These are phyloP conservation scores for Hypoxylon lenormandii DNA, from an alignment of 495 filamentous ascomycete genomes.

Conservation along the genomic window DNA sequence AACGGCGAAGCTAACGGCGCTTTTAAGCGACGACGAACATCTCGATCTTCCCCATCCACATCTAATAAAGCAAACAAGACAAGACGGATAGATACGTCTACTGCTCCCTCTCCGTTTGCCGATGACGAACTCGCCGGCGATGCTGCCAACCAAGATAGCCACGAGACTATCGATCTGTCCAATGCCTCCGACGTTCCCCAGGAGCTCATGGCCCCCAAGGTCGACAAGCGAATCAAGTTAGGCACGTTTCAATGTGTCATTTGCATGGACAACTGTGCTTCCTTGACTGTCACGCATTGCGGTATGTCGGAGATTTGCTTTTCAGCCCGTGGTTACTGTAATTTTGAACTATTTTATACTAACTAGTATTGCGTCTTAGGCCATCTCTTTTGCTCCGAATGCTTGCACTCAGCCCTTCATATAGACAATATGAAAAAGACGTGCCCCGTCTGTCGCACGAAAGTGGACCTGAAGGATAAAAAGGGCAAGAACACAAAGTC, in stretches of 20 bases:
- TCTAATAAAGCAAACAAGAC: constrained; percentile 52
- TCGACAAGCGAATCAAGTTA: constrained; percentile 66
- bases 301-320: constrained; percentile 68
- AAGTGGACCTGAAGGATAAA: constrained; percentile 65
- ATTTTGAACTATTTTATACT: constrained; percentile 3
- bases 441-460: constrained; percentile 68
- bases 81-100: constrained; percentile 38
- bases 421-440: constrained; percentile 63
- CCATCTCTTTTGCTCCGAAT: constrained; percentile 86
- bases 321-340: constrained; percentile 4
- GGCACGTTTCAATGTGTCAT: constrained; percentile 78
- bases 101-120: constrained; percentile 29
- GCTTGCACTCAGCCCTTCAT: constrained; percentile 78
- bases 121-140: constrained; percentile 52
- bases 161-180: constrained; percentile 72
- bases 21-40: constrained; percentile 52
- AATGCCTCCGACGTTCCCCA: constrained; percentile 66
- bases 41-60: constrained; percentile 32
- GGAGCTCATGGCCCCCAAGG: constrained; percentile 61
- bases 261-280: constrained; percentile 81
- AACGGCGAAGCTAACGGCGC: constrained; percentile 4
- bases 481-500: constrained; percentile 57
- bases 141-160: constrained; percentile 42
- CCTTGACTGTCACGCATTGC: constrained; percentile 82
- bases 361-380: constrained; percentile 60